Evolutionary conservation across 2,329 filamentous ascomycete species (phyloP), one percentile per base, ranked within the genome.

Genomic region (Chaetomiaceae sp.): DNA sequence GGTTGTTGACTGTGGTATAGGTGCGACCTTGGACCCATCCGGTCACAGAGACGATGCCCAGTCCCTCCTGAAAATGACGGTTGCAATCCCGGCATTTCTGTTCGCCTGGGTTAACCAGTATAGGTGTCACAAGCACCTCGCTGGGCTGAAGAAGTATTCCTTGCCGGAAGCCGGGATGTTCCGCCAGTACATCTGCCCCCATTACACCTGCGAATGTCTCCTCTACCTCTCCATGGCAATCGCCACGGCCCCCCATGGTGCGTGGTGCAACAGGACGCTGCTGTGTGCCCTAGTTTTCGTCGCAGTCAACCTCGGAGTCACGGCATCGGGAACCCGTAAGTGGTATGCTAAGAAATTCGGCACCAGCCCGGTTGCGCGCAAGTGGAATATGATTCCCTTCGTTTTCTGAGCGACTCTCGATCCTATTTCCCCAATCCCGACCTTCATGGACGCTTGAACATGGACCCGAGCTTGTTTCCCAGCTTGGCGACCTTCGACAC

Each of bases 181-280:
- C 69, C 75, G 75, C 40, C 75, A 77, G 53, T 69, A 95, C 20
- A 71, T 96, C 34, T 95, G 88, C 62, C 90, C 94, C 16, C 94
- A 99, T 71, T 99, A 97, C 69, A 87, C 87, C 3, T 89, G 86
- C 64, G 94, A 97, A 72, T 91, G 89, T 65, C 67, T 87, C 36
- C 82, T 96, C 54, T 97, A 99, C 67, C 66, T 90, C 18, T 79
- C 86, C n/a, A 71, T 99, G 59, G 80, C 89, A 2, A 71, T 94
- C 41, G 68, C 87, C 34, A 84, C 85, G 27, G 90, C 91, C 1
- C 90, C 91, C 0, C 63, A 71, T 7, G 86, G 84, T 10, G 70
- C 74, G 29, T 58, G 79, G 51, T 67, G 89, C 54, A 96, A 96
- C 69, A 80, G 74, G 66, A 92, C 91, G 0, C 68, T 96, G 38